phyloP scores from a whole-genome alignment of 371 early-diverging fungal species.

The Capillidium rhysosporum region DNA sequence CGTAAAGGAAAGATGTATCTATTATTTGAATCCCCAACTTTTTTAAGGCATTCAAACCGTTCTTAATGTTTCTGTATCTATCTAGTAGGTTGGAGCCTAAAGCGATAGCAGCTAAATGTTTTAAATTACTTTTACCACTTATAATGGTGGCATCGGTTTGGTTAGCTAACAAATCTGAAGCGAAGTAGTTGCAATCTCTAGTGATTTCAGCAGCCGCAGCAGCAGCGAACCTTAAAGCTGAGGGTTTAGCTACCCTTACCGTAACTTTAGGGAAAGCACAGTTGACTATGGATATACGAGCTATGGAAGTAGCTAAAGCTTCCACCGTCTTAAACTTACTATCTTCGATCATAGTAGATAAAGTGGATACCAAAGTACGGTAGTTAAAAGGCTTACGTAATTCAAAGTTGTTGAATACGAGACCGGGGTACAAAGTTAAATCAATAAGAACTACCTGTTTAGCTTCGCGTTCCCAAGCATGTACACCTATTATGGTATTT shows the following conservation, averaged over 20 bases:
- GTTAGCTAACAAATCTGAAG: neutral
- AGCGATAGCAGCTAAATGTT: slow-evolving; percentile 44
- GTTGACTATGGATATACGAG: slow-evolving; percentile 44
- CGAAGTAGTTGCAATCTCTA: slow-evolving; percentile 35
- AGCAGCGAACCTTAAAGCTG: slow-evolving; percentile 77
- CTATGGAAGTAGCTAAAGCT: slow-evolving; percentile 53
- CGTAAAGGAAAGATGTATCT: slow-evolving; percentile 93
- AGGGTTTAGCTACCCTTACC: slow-evolving; percentile 77
- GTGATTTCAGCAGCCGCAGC: slow-evolving; percentile 82
- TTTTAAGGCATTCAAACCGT: slow-evolving; percentile 44
- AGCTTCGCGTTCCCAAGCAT: slow-evolving; percentile 89
- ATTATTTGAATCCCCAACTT: slow-evolving; percentile 30
- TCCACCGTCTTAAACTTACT: slow-evolving; percentile 68
- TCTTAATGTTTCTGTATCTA: slow-evolving; percentile 48
- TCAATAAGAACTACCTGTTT: slow-evolving; percentile 76
- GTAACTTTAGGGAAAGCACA: slow-evolving; percentile 70
- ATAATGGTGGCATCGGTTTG: neutral
- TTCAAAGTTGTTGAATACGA: neutral
- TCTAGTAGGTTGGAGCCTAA: slow-evolving; percentile 90
- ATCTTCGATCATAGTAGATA: slow-evolving; percentile 45
- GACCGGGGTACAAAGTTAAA: slow-evolving; percentile 43
- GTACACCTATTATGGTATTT: slow-evolving; percentile 80
- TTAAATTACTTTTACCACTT: neutral
- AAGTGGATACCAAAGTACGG: slow-evolving; percentile 61
- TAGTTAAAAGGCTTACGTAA: slow-evolving; percentile 39